These are phyloP conservation scores for Protostelium mycophagum DNA, from an alignment of 78 protist genomes.

Conservation along the genomic window DNA sequence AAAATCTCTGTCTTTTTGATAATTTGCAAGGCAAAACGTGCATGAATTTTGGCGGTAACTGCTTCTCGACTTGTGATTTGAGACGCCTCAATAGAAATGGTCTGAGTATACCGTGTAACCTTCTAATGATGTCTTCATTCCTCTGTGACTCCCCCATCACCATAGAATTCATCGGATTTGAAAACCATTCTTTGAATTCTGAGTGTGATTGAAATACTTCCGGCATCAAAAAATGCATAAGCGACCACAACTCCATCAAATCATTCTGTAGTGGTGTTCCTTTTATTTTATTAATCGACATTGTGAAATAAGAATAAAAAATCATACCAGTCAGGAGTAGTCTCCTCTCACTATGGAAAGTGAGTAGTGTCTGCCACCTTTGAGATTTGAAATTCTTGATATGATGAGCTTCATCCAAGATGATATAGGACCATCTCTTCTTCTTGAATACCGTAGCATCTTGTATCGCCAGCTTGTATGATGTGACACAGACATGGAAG, in stretches of 20 bases:
- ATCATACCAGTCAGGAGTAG: conserved; percentile 40
- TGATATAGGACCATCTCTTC: conserved; percentile 82
- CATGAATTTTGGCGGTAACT: conserved; percentile 77
- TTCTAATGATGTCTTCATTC: conserved; percentile 36
- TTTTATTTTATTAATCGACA: conserved; percentile 22
- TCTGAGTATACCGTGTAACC: conserved; percentile 80
- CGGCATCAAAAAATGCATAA: conserved; percentile 95
- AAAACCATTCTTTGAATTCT: conserved; percentile 87
- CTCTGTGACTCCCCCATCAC: conserved; percentile 51
- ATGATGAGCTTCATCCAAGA: conserved; percentile 97
- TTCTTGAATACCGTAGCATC: conserved; percentile 74
- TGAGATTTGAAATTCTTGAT: conserved; percentile 86
- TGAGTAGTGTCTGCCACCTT: conserved; percentile 82
- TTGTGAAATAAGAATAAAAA: background rate
- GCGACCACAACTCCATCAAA: conserved; percentile 96
- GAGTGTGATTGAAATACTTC: conserved; percentile 72
- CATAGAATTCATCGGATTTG: conserved; percentile 69
- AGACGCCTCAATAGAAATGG: conserved; percentile 94
- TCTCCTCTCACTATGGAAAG: conserved; percentile 74
- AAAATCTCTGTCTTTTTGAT: conserved; percentile 76
- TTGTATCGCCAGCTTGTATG: conserved; percentile 74
- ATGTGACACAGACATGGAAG: conserved; percentile 88
- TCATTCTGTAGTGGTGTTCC: conserved; percentile 97
- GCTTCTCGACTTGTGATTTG: conserved; percentile 87
- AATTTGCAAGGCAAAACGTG: conserved; percentile 73